Base-by-base conservation (phyloP, 1,139 yeast species). In the Debaryomyces sp. region DNA sequence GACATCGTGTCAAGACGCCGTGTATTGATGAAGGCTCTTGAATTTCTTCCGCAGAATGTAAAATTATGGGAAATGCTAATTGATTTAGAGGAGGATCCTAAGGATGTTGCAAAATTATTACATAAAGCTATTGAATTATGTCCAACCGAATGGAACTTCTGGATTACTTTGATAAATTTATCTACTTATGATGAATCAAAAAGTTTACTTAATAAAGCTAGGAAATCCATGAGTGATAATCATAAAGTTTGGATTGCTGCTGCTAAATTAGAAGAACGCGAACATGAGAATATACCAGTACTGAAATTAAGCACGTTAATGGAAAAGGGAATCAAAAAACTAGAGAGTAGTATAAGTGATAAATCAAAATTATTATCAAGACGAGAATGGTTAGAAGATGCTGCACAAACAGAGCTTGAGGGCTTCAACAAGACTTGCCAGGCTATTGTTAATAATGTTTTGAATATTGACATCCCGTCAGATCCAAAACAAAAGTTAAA, bases 221-320 rank as follows among this genome's bases (percentile, higher is more conserved):
- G 89, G 51, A 81, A 81, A 52, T 64, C 67, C 0, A 62, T 87
- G 18, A 75, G 79, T 5, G 69, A 75, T 4, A 77, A 82, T n/a
- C 67, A 75, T 41, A 74, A 76, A 24, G 75, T 90, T 1, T 89
- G 96, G 95, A 67, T 89, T 1, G 75, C 85, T 0, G 92, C 91
- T 1, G 78, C 84, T 1, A 80, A 84, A 51, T 62, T 90, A 13
- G 96, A 90, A 64, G 96, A 89, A 59, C 72, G 78, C 45, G 75
- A 70, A 37, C 61, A 66, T 35, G 61, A 63, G 0, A 47, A 50
- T 0, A 59, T 66, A 0, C 66, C 75, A 2, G 70, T 64, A 6
- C 68, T 71, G 22, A 77, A 77, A 48, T 57, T 78, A 5, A 54
- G 55, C 1, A 78, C 77, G 51, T 58, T 85, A 40, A 61, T 89